phyloP scores from a whole-genome alignment of 139 green algal species.

The Chlorella sorokiniana region DNA sequence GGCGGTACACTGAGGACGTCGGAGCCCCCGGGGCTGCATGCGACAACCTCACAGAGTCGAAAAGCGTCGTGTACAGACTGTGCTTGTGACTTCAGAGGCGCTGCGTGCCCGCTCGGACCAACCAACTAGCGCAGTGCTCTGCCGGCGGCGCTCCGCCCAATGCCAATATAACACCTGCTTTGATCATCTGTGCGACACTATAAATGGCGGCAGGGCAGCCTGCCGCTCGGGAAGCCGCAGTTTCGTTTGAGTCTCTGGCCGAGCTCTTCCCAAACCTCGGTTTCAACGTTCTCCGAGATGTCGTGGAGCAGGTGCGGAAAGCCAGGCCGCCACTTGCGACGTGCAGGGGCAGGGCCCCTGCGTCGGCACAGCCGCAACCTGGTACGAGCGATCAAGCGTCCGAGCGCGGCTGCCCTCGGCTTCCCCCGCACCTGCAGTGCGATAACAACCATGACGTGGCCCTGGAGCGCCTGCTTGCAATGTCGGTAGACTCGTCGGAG shows the following conservation, averaged over 20 bases:
- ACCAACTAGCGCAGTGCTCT: no score
- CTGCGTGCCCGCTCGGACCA: no score
- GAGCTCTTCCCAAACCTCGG: not conserved
- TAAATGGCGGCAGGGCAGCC: no score
- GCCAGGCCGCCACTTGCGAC: not conserved
- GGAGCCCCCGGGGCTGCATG: no score
- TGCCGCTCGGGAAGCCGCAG: no score
- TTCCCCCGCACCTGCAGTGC: not conserved
- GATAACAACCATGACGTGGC: slow-evolving; percentile 10
- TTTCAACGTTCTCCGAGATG: not conserved
- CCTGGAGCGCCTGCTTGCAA: not conserved
- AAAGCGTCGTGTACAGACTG: no score
- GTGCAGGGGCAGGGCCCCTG: not conserved
- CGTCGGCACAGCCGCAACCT: not conserved
- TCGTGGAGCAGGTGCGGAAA: not conserved
- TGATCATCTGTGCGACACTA: no score
- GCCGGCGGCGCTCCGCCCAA: no score
- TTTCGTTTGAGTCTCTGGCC: not conserved
- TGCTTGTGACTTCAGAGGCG: no score
- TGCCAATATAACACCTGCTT: no score
- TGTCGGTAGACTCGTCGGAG: not conserved
- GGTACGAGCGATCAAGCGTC: not conserved
- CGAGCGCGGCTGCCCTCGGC: not conserved
- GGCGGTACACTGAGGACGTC: no score
- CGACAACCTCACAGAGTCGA: no score